Percentiles rank a stretch among this genome's conserved stretches.
Conservation (phyloP, 2,329 filamentous ascomycete genomes). For the Penicillium sp. region DNA sequence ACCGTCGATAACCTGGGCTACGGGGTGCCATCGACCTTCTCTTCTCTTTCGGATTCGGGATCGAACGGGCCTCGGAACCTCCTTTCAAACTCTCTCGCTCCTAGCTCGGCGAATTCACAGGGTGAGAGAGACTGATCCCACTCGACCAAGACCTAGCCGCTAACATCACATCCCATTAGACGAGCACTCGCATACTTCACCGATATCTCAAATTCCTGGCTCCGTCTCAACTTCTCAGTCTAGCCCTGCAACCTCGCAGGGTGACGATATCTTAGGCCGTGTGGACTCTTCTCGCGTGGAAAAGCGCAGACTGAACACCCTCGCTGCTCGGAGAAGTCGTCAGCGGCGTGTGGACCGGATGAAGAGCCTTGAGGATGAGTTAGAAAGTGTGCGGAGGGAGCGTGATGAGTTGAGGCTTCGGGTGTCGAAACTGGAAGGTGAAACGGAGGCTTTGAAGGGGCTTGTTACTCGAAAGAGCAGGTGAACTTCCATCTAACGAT, state of each 20-base stretch:
- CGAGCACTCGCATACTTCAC: slow-evolving; percentile 19
- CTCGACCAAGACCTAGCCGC: not conserved
- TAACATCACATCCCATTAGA: slow-evolving; percentile 15
- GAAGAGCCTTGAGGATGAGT: slow-evolving; percentile 33
- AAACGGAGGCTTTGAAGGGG: slow-evolving; percentile 35
- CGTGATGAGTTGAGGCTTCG: slow-evolving; percentile 36
- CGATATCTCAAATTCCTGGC: slow-evolving; percentile 16
- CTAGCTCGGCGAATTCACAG: slow-evolving; percentile 20
- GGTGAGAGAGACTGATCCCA: slow-evolving; percentile 7
- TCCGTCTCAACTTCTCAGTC: slow-evolving; percentile 17
- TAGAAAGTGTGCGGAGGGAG: slow-evolving; percentile 32
- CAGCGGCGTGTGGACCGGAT: slow-evolving; percentile 36
- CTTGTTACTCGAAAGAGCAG: slow-evolving; percentile 22
- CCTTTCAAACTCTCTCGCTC: slow-evolving; percentile 9
- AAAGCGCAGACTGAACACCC: slow-evolving; percentile 38
- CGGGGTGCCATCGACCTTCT: slow-evolving; percentile 15
- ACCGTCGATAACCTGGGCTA: slow-evolving; percentile 13
- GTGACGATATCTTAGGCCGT: slow-evolving; percentile 13
- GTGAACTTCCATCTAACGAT: slow-evolving; percentile 7
- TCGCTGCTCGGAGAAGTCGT: slow-evolving; percentile 37
- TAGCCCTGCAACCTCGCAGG: slow-evolving; percentile 20
- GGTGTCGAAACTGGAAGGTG: slow-evolving; percentile 37
- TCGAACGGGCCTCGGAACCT: slow-evolving; percentile 14
- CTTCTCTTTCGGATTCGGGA: slow-evolving; percentile 23
- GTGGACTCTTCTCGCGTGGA: slow-evolving; percentile 27